Base-by-base conservation (phyloP, 148 eudicot genomes). In the Pharnaceum exiguum region DNA sequence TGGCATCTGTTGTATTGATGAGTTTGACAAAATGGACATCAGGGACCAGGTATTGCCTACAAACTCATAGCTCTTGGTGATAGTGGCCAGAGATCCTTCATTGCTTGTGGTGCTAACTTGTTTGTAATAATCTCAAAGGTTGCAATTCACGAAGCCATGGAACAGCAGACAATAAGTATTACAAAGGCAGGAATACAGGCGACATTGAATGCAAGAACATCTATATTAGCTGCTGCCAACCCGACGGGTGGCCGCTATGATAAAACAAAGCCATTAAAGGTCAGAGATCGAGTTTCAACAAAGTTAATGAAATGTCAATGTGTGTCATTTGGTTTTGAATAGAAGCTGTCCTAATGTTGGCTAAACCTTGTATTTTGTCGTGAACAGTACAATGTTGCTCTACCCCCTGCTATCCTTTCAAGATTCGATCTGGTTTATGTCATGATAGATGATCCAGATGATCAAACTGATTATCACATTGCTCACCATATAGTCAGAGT, bases 71-170 rank as follows among this genome's bases (percentile, higher is more conserved):
- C 36, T 42, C 40, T 35, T 32, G 3, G 10, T 7, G 16, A 29
- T 44, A 10, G 2, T 55, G 31, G 18, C 30, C 16, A 35, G 25
- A 24, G 25, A 16, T 44, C 10, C 7, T 29, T 2, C 51, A 28
- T 62, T 56, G 7, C 39, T 22, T n/a, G 22, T 38, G 45, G 26
- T 23, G 45, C 30, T 55, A 17, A 60, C 48, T 46, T 65, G 45
- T 65, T 15, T 23, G 17, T 24, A 48, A 60, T 69, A 29, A 19
- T 32, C 45, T 28, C 51, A 23, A 56, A 93, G 99, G 99, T 93
- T 67, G 99, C 99, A 57, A 93, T 93, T 71, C 99, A 93, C 59
- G 99, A 93, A 89, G 99, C 99, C 18, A 93, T 93, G 99, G 99
- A 93, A 57, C 99, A 93, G 67, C 99, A 93, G 73, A 93, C 99